Conservation (phyloP, 148 eudicot species). For the Selenicereus undatus region DNA sequence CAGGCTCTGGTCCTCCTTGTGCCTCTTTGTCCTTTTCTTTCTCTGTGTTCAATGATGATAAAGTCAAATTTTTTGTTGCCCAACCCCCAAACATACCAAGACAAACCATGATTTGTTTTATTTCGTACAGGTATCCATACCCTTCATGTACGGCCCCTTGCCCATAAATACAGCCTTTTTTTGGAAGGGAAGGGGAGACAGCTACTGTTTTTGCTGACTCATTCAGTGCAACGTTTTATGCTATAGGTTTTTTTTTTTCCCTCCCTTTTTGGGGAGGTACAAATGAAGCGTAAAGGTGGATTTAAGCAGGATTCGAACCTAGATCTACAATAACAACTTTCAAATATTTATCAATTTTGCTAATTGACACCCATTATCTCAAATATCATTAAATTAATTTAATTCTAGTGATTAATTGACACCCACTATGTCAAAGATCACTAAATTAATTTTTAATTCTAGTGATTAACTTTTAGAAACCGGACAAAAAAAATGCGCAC, state of each 20-base stretch:
- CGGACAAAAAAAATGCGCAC: background rate
- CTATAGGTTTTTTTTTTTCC: too few relatives aligned
- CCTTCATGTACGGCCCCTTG: background rate
- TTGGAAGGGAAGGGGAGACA: too few relatives aligned
- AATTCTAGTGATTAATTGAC: too few relatives aligned
- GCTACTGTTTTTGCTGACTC: background rate
- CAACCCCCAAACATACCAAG: background rate
- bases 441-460: background rate
- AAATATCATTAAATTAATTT: too few relatives aligned
- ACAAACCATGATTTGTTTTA: background rate
- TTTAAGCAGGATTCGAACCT: too few relatives aligned
- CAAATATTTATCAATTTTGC: too few relatives aligned
- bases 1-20: conserved; percentile 51
- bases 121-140: background rate
- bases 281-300: too few relatives aligned
- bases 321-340: too few relatives aligned
- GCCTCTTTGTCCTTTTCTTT: conserved; percentile 63
- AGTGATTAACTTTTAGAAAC: background rate
- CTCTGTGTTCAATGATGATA: conserved; percentile 41
- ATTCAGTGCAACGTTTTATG: background rate
- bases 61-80: background rate
- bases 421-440: background rate
- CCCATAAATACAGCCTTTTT: background rate
- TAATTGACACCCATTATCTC: too few relatives aligned
- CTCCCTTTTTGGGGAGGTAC: too few relatives aligned